phyloP scores from a whole-genome alignment of 495 filamentous ascomycete genomes.

The Penicillium robsamsonii region DNA sequence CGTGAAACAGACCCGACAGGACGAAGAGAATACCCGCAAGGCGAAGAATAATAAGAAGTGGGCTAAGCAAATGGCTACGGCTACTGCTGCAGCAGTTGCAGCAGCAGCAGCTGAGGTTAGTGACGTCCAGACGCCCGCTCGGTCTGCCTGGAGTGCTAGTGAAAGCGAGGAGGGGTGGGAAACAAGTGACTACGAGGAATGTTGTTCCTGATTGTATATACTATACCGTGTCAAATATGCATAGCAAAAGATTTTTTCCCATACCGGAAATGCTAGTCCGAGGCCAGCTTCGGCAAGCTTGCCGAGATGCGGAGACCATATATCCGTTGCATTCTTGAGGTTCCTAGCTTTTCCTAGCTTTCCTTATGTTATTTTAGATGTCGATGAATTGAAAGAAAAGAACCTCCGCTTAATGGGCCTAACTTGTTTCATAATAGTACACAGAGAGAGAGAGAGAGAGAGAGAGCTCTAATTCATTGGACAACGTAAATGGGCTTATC shows the following conservation, averaged over 20 bases:
- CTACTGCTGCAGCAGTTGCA: constrained; percentile 7
- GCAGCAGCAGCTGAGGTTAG: constrained; percentile 10
- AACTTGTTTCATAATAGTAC: neutral
- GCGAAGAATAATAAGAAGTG: constrained; percentile 27
- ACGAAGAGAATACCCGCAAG: constrained; percentile 27
- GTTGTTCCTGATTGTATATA: constrained; percentile 11
- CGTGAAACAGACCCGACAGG: constrained; percentile 18
- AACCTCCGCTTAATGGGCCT: neutral
- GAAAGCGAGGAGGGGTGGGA: constrained; percentile 48
- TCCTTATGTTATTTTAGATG: neutral
- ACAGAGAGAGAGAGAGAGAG: neutral
- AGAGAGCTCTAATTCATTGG: neutral
- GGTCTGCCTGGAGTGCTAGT: constrained; percentile 39
- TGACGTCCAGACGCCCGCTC: constrained; percentile 2
- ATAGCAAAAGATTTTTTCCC: neutral
- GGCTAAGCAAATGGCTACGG: constrained; percentile 16
- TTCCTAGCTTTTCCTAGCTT: neutral
- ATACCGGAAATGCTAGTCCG: neutral
- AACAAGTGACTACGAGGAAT: constrained; percentile 30
- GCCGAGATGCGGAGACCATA: constrained; percentile 6
- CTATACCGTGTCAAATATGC: constrained; percentile 4
- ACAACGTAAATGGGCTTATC: neutral
- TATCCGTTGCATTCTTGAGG: neutral
- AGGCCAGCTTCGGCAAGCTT: neutral
- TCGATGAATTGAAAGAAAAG: neutral